Evolutionary conservation across 1,284 basidiomycete species (phyloP).

Genomic region (Coriolopsis trogii): DNA sequence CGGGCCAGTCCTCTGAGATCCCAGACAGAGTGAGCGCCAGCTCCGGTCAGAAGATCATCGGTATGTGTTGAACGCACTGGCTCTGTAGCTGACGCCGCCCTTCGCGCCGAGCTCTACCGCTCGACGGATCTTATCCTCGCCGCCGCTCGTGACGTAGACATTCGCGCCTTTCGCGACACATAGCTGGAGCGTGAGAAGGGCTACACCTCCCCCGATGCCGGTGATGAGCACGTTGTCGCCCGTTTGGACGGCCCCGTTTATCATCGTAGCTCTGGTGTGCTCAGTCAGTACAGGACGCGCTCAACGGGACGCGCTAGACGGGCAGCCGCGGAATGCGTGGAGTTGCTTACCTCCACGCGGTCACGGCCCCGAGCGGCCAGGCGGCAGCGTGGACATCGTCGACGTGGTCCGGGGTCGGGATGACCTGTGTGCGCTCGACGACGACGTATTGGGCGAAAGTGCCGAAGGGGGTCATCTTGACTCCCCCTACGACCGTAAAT

Average conservation of each 20-base stretch:
- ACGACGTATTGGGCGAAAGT: conserved; percentile 81
- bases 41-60: neutral
- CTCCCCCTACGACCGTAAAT: conserved; percentile 66
- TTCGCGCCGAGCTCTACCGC: conserved; percentile 76
- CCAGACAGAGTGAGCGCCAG: no score
- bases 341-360: conserved; percentile 80
- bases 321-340: neutral
- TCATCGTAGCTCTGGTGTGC: conserved; percentile 61
- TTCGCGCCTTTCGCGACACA: conserved; percentile 77
- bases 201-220: conserved; percentile 84
- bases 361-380: conserved; percentile 78
- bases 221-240: conserved; percentile 82
- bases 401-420: conserved; percentile 71
- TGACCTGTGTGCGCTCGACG: conserved; percentile 71
- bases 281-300: neutral
- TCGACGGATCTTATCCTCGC: conserved; percentile 66
- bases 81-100: conserved; percentile 78
- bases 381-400: conserved; percentile 72
- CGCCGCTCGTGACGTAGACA: conserved; percentile 85
- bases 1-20: conserved; percentile 65
- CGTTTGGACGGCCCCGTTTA: conserved; percentile 64
- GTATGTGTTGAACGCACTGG: conserved; percentile 43
- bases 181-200: conserved; percentile 76
- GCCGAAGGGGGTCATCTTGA: conserved; percentile 54
- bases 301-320: neutral